Percentiles rank a stretch among this genome's conserved stretches.
Evolutionary conservation across 75 land plant genomes (phyloP).

Genomic region (Sequoia sempervirens): DNA sequence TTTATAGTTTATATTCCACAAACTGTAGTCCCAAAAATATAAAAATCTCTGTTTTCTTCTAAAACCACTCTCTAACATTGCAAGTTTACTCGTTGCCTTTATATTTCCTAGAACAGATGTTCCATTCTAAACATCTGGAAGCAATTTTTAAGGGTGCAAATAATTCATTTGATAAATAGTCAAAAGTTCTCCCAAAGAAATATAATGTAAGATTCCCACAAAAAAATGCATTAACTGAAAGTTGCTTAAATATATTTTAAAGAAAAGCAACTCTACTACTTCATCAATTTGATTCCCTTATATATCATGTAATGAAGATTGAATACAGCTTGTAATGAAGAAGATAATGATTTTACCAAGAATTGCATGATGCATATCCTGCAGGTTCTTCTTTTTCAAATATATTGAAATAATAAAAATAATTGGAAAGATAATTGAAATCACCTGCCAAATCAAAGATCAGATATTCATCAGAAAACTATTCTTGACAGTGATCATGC

Average conservation of each 20-base stretch:
- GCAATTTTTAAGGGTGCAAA: neutral
- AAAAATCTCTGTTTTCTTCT: neutral
- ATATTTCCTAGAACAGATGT: neutral
- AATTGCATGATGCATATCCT: slow-evolving; percentile 44
- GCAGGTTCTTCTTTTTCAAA: slow-evolving; percentile 23
- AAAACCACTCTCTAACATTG: neutral
- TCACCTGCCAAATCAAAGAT: slow-evolving; percentile 26
- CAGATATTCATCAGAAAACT: slow-evolving; percentile 5
- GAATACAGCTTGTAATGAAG: neutral
- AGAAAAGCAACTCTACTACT: neutral
- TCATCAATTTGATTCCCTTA: neutral
- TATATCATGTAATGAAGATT: neutral
- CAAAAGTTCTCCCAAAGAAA: neutral
- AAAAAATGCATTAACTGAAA: neutral
- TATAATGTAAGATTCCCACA: neutral
- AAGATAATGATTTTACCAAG: slow-evolving; percentile 25
- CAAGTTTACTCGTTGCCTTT: neutral
- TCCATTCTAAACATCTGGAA: neutral
- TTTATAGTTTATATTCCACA: neutral
- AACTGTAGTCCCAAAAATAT: neutral
- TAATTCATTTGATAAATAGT: neutral
- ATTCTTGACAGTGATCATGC: neutral
- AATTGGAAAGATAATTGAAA: slow-evolving; percentile 33
- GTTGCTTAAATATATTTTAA: neutral
- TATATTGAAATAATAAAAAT: slow-evolving; percentile 17